These are phyloP conservation scores for Knufia petricola DNA, from an alignment of 2,329 filamentous ascomycete genomes.

Conservation along the genomic window DNA sequence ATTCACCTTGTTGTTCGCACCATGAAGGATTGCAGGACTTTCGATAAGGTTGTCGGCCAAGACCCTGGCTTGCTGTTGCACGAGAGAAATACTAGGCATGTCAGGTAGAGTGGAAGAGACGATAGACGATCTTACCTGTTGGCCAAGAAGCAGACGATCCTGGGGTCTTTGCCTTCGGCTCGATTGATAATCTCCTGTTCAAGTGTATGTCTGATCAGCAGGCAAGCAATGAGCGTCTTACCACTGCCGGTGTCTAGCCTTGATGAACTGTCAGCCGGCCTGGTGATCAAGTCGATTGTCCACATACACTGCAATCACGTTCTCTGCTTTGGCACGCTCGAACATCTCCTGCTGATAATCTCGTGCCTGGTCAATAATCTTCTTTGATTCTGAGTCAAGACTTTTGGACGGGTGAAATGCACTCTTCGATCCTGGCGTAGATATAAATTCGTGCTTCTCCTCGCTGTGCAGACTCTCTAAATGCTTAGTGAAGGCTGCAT, in stretches of 20 bases:
- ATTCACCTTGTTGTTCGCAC: constrained; percentile 50
- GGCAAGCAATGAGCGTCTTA: constrained; percentile 89
- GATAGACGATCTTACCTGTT: constrained; percentile 12
- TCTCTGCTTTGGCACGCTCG: constrained; percentile 71
- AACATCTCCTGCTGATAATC: constrained; percentile 92
- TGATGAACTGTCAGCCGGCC: not conserved
- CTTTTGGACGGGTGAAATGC: constrained; percentile 13
- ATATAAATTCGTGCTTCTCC: not conserved
- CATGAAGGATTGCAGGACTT: constrained; percentile 63
- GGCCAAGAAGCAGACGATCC: constrained; percentile 73
- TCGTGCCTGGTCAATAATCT: constrained; percentile 65
- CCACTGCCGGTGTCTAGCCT: constrained; percentile 56
- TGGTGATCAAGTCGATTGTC: not conserved
- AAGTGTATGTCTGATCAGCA: constrained; percentile 68
- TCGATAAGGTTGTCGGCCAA: constrained; percentile 72
- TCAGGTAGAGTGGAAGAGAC: not conserved
- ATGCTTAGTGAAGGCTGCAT: constrained; percentile 14
- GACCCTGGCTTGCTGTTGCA: constrained; percentile 80
- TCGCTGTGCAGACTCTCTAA: constrained; percentile 8
- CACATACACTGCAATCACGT: constrained; percentile 80
- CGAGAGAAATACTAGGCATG: constrained; percentile 62
- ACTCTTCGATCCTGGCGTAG: constrained; percentile 3
- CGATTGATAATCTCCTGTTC: constrained; percentile 67
- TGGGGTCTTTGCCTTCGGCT: constrained; percentile 47
- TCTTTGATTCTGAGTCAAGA: constrained; percentile 44